These are phyloP conservation scores for Hyphopichia fennica DNA, from an alignment of 1,139 yeast species.

Conservation along the genomic window DNA sequence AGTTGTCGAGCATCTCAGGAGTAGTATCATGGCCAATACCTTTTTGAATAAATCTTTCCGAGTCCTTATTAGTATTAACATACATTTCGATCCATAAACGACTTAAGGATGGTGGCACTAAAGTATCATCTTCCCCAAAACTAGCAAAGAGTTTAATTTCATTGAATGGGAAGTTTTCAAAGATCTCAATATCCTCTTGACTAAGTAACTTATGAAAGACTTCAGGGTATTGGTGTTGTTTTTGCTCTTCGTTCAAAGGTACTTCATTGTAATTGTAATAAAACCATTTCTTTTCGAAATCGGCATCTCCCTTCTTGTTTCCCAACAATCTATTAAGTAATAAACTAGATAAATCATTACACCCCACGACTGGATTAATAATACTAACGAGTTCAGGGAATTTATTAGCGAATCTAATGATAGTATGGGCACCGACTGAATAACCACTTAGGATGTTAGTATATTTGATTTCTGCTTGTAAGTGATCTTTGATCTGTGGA, in stretches of 20 bases:
- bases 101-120: conserved; percentile 39
- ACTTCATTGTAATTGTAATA: conserved; percentile 39
- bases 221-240: conserved; percentile 29
- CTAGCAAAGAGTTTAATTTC: conserved; percentile 36
- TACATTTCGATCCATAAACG: conserved; percentile 35
- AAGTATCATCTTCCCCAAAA: conserved; percentile 36
- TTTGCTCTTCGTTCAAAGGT: conserved; percentile 26
- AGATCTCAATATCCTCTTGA: conserved; percentile 29
- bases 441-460: conserved; percentile 50
- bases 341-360: conserved; percentile 43
- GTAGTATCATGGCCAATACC: conserved; percentile 38
- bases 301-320: conserved; percentile 14
- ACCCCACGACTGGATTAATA: conserved; percentile 50
- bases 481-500: conserved; percentile 16
- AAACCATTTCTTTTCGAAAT: conserved; percentile 29
- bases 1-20: conserved; percentile 34
- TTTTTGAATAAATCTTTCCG: conserved; percentile 29
- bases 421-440: conserved; percentile 63
- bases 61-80: conserved; percentile 23
- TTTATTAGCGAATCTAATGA: conserved; percentile 46
- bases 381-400: conserved; percentile 40
- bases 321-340: conserved; percentile 39
- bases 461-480: conserved; percentile 21
- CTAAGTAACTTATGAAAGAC: conserved; percentile 34
- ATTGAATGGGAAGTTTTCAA: conserved; percentile 36